Evolutionary conservation across 1,139 yeast genomes (phyloP), one percentile per base, ranked within the genome.

Genomic region (Candida freyschussii): DNA sequence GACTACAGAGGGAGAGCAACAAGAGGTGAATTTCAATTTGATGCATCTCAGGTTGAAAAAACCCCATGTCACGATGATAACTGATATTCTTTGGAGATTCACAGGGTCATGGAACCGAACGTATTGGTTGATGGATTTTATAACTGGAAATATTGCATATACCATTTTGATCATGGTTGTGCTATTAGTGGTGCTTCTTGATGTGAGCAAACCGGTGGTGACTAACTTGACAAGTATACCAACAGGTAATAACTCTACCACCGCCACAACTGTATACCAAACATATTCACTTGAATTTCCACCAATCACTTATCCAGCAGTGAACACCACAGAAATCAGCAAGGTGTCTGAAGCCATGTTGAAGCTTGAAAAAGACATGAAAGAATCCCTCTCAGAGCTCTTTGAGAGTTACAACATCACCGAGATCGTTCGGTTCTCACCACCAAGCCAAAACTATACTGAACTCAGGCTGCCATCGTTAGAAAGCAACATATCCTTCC

Each of bases 91-190:
- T 2, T 11, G 26, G 2, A 18, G 9, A 13, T 7, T n/a, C 10
- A 21, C 29, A 7, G 31, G 29, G 7, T n/a, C 13, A 5, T 34
- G 38, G 41, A 13, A 27, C 21, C n/a, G 5, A 12, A 20, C 30
- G n/a, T 34, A 37, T 21, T 34, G 35, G 34, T 5, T 24, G 7
- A 17, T 33, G 13, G 39, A 38, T 8, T 29, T 19, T 13, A n/a
- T 30, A n/a, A 24, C 24, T 14, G 2, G 20, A 18, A 27, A 28
- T 5, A 12, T 38, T 3, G 35, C 39, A 8, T 14, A 30, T 8
- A 7, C 13, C 15, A 34, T 35, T 7, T 21, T 26, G 10, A 16
- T 30, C 19, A 22, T 33, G 12, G 17, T 13, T 5, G n/a, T n/a
- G n/a, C n/a, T n/a, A n/a, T n/a, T n/a, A n/a, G 24, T 34, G 18